Percentiles rank a stretch among this genome's conserved stretches.
These are phyloP conservation scores for Aspergillus panamensis DNA, from an alignment of 495 filamentous ascomycete species.

Conservation along the genomic window DNA sequence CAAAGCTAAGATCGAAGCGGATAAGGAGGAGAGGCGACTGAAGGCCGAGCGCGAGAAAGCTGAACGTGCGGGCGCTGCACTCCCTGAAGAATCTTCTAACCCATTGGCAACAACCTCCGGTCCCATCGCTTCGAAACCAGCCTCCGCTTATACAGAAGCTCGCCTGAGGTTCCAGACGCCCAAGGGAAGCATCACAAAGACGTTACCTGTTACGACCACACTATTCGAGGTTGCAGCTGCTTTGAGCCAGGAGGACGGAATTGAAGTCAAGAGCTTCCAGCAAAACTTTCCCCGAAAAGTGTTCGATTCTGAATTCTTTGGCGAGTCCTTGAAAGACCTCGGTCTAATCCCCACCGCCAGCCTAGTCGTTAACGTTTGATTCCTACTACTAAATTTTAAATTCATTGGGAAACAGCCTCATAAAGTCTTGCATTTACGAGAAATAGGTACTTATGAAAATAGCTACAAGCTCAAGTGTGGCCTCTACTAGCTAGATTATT, in stretches of 20 bases:
- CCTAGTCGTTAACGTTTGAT: constrained; percentile 62
- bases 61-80: constrained; percentile 67
- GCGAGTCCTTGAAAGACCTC: constrained; percentile 87
- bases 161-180: constrained; percentile 77
- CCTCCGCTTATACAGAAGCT: constrained; percentile 69
- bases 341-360: constrained; percentile 85
- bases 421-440: too few relatives aligned
- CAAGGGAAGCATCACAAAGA: constrained; percentile 73
- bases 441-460: too few relatives aligned
- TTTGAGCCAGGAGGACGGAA: constrained; percentile 59
- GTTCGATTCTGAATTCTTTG: constrained; percentile 76
- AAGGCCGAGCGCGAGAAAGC: constrained; percentile 84
- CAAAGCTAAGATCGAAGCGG: constrained; percentile 86
- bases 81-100: constrained; percentile 43
- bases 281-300: constrained; percentile 86
- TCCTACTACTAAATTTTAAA: neutral
- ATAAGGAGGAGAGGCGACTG: constrained; percentile 78
- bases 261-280: constrained; percentile 69
- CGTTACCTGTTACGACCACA: constrained; percentile 78
- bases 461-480: too few relatives aligned
- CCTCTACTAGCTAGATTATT: too few relatives aligned
- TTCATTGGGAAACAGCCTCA: too few relatives aligned
- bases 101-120: constrained; percentile 38
- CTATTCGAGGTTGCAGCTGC: constrained; percentile 87
- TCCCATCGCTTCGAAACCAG: constrained; percentile 52